Base-by-base conservation (phyloP, 176 grass and related monocot genomes). In the Microstegium vimineum region DNA sequence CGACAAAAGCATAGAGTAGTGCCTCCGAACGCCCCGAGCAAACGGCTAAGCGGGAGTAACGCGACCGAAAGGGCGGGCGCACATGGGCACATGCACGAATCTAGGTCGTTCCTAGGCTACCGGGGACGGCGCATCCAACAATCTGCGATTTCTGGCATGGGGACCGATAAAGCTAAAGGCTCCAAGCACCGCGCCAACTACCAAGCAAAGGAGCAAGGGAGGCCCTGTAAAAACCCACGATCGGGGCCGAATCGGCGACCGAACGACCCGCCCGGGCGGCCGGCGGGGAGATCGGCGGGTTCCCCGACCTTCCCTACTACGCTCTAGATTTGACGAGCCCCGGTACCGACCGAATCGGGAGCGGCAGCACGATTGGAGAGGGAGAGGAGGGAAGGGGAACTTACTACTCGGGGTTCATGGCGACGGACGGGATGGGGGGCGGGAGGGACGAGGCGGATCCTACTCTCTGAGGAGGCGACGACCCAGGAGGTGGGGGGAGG, bases 361-460 rank as follows among this genome's bases (percentile, higher is more conserved):
- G 7, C 13, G 31, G 16, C 36, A 13, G 56, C 18, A 17, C 60
- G 17, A 38, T 40, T 51, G 37, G 49, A 61, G 62, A 14, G 7
- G 20, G n/a, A 0, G 14, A 5, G 8, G 49, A 72, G 38, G 64
- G 9, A 9, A 42, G 35, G 13, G 0, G 72, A 0, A 66, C 79
- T 63, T 86, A 90, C 88, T 90, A 90, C 63, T 90, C 79, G 59
- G 83, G 88, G 18, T 83, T 90, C 88, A 90, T 90, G 83, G 79
- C 78, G 45, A 46, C 59, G 28, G 34, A 15, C 6, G 69, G 38
- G 68, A 17, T 1, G 38, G 68, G 23, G 22, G 22, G 1, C 52
- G 52, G 52, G 2, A 3, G 2, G 15, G 17, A 31, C 35, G 34
- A 3, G 69, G 69, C 25, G 64, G n/a, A 43, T 85, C 71, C 49